Conservation (phyloP, 371 early-diverging fungal species). For the Umbelopsis sp. region DNA sequence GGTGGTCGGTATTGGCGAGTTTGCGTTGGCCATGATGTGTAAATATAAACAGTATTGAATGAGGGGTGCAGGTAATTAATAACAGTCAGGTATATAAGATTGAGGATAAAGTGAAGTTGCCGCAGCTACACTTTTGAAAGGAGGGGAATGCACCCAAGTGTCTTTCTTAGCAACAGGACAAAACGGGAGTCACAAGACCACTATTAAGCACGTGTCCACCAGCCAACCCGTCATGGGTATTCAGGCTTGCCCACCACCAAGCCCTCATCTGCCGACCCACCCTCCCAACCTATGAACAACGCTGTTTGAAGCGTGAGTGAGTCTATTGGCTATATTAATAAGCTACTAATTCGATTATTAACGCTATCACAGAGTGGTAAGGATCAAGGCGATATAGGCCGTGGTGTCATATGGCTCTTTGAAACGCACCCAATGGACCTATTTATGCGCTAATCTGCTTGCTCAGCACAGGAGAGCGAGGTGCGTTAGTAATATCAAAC, state of each 20-base stretch:
- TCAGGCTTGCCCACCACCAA: not conserved
- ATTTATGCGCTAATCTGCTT: too few relatives aligned
- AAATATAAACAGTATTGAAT: constrained; percentile 8
- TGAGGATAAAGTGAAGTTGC: constrained; percentile 6
- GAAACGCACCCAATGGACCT: constrained; percentile 13
- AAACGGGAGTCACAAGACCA: constrained; percentile 13
- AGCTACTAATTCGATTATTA: not conserved
- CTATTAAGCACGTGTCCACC: constrained; percentile 1
- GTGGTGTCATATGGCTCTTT: not conserved
- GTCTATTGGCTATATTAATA: not conserved
- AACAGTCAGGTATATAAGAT: constrained; percentile 1
- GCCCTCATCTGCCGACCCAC: not conserved
- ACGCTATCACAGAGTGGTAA: not conserved
- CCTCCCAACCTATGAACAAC: too few relatives aligned
- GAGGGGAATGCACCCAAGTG: not conserved
- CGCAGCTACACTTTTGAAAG: not conserved
- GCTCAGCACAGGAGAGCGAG: too few relatives aligned
- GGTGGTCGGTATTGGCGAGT: constrained; percentile 15
- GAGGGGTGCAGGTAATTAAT: not conserved
- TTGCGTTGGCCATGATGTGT: constrained; percentile 8
- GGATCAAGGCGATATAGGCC: too few relatives aligned
- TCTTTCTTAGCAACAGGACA: constrained; percentile 1
- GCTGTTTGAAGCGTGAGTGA: too few relatives aligned
- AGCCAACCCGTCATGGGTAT: not conserved
- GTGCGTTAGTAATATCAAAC: too few relatives aligned